Evolutionary conservation across 2,329 filamentous ascomycete species (phyloP).

Genomic region (Zasmidium cellare): DNA sequence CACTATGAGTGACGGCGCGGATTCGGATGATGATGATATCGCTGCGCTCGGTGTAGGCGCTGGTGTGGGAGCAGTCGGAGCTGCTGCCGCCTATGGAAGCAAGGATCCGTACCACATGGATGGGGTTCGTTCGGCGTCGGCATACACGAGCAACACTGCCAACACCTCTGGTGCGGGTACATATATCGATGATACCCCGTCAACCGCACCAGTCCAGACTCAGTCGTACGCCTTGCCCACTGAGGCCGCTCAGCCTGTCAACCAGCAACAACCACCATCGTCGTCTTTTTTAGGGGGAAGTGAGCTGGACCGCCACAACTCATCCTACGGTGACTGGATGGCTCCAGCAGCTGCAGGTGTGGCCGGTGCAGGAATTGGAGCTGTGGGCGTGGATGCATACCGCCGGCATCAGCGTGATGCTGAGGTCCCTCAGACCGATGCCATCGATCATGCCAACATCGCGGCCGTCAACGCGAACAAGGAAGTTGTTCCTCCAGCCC

Average conservation of each 20-base stretch:
- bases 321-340: constrained; percentile 54
- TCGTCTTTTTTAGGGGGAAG: constrained; percentile 29
- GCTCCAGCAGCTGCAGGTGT: constrained; percentile 45
- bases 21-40: constrained; percentile 64
- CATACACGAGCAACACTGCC: background rate
- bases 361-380: constrained; percentile 45
- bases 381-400: constrained; percentile 26
- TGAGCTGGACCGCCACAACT: constrained; percentile 33
- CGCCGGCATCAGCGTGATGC: constrained; percentile 22
- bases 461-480: background rate
- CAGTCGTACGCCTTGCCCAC: constrained; percentile 28
- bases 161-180: background rate
- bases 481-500: background rate
- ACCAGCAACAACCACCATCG: constrained; percentile 22
- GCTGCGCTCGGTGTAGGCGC: constrained; percentile 49
- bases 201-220: constrained; percentile 18
- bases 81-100: constrained; percentile 24
- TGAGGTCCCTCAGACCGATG: background rate
- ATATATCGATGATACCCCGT: constrained; percentile 11
- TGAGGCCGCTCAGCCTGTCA: constrained; percentile 19
- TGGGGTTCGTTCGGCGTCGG: constrained; percentile 5
- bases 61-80: constrained; percentile 30
- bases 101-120: constrained; percentile 33
- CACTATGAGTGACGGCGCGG: constrained; percentile 64
- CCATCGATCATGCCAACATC: background rate